phyloP scores from a whole-genome alignment of 805 yeast genomes.

The Zygosaccharomyces siamensis region DNA sequence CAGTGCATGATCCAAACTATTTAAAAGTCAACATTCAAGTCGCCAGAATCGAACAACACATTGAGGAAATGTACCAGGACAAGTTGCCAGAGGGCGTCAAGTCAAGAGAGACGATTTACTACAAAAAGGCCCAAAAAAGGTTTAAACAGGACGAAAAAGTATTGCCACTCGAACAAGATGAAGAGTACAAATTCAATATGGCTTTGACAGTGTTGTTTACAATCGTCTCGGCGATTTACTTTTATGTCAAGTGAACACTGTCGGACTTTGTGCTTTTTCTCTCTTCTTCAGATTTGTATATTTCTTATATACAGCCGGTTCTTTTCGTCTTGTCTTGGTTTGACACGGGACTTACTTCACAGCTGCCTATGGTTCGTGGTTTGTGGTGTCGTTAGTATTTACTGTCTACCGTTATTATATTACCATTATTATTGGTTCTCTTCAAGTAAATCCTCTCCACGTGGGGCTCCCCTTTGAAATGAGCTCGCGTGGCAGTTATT shows the following conservation, averaged over 20 bases:
- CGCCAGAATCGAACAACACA: slow-evolving; percentile 83
- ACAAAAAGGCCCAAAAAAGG: slow-evolving; percentile 42
- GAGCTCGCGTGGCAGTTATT: not conserved
- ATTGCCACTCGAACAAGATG: slow-evolving; percentile 21
- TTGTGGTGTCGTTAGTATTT: not conserved
- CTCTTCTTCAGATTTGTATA: no score
- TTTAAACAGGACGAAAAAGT: slow-evolving; percentile 37
- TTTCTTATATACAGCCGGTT: not conserved
- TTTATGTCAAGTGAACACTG: slow-evolving; percentile 5
- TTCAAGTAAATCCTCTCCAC: not conserved
- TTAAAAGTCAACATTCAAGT: slow-evolving; percentile 76
- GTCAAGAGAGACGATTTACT: slow-evolving; percentile 36
- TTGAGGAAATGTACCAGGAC: slow-evolving; percentile 69
- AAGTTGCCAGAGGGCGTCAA: slow-evolving; percentile 53
- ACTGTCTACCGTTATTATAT: not conserved
- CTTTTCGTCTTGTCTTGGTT: not conserved
- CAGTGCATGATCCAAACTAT: slow-evolving; percentile 81
- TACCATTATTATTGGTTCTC: not conserved
- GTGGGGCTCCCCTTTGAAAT: slow-evolving; percentile 1
- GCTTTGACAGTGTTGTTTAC: slow-evolving; percentile 21
- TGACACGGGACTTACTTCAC: not conserved
- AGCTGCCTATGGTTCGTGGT: not conserved
- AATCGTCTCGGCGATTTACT: slow-evolving; percentile 17
- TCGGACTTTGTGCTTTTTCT: not conserved
- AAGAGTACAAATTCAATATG: slow-evolving; percentile 28